A percentile compares a stretch with the other conserved stretches of the same genome.
These are phyloP conservation scores for Chenopodium album DNA, from an alignment of 148 eudicot species.

Conservation along the genomic window DNA sequence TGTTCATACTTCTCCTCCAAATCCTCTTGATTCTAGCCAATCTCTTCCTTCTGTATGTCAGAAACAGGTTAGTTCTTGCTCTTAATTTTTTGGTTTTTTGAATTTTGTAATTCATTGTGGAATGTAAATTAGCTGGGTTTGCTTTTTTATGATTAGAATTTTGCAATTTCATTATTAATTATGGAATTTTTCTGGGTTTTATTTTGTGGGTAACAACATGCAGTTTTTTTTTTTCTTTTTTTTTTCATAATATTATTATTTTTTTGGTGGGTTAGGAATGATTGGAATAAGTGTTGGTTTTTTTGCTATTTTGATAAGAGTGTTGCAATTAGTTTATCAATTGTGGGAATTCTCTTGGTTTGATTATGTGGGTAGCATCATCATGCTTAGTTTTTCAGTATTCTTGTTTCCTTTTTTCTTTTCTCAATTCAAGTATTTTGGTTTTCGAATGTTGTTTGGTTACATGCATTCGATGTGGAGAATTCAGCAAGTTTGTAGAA, in stretches of 20 bases:
- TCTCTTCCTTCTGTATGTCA: constrained; percentile 23
- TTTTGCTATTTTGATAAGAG: not conserved
- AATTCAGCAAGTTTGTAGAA: no score
- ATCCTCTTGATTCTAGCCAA: constrained; percentile 22
- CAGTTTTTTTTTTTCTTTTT: no score
- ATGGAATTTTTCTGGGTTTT: not conserved
- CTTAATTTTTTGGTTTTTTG: not conserved
- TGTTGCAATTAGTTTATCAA: not conserved
- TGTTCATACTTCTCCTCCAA: not conserved
- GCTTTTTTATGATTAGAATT: not conserved
- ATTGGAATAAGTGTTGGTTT: no score
- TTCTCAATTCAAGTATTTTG: not conserved
- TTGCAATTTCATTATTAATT: not conserved
- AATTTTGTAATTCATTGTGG: not conserved
- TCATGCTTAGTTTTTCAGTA: not conserved
- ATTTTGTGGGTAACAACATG: not conserved
- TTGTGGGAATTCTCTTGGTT: not conserved
- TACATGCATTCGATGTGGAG: not conserved
- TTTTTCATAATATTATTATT: no score
- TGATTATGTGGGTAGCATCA: not conserved
- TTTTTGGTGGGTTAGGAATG: no score
- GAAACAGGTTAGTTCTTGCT: constrained; percentile 22
- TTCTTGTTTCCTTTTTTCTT: not conserved
- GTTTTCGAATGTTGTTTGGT: no score
- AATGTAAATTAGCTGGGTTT: not conserved